Evolutionary conservation across 2,329 filamentous ascomycete species (phyloP), one percentile per base, ranked within the genome.

Genomic region (Cryphonectria parasitica): DNA sequence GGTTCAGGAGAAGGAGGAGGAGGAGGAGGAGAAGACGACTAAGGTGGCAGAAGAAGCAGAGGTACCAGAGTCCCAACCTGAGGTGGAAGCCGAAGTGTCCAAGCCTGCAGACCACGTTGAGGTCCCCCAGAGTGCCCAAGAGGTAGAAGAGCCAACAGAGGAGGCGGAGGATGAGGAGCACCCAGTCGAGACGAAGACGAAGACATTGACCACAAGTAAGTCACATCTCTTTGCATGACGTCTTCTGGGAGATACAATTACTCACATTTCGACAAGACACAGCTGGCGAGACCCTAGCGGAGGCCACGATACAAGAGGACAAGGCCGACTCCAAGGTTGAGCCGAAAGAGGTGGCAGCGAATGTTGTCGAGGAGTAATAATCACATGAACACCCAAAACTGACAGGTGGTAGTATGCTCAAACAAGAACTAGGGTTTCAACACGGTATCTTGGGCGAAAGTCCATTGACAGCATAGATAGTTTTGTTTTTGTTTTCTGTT

Each of bases 241-340:
- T 76, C 83, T 25, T 80, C 77, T n/a, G 76, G 79, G 11, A 36
- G 10, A 13, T n/a, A 75, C 36, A 69, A 76, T 84, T 25, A 81
- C 77, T 34, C 76, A 79, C 15, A 41, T 13, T 10, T 28, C 25
- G 41, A 49, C 28, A 8, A 72, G 71, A 85, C 72, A 81, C 77
- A 66, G 83, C 83, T 8, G 83, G 83, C 2, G 83, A 84, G 75
- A 79, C 80, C 43, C 77, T 85, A n/a, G 73, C 83, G 13, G 78
- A 82, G 70, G 79, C 81, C 2, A 77, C 77, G 34, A 72, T 84
- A 17, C 75, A 80, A 67, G 79, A 81, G 74, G 77, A 78, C 58
- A 76, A 79, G 65, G 78, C 73, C 64, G 71, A 77, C 41, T 63
- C 49, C 41, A 78, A 77, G 69, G 74, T 82, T 64, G 77, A 83